phyloP scores from a whole-genome alignment of 1,284 basidiomycete species.

The Malassezia caprae region DNA sequence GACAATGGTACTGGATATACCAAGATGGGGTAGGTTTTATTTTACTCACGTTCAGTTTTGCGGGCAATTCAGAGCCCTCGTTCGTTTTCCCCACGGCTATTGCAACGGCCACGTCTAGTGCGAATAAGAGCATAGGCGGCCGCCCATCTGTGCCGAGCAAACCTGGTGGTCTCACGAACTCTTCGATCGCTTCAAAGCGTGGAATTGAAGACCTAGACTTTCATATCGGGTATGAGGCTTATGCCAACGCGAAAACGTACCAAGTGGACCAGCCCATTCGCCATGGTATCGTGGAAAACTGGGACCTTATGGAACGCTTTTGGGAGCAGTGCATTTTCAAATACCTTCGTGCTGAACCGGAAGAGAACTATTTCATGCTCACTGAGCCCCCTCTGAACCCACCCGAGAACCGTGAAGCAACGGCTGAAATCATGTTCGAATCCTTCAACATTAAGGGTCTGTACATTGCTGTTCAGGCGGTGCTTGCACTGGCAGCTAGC shows the following conservation, averaged over 20 bases:
- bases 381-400: slow-evolving; percentile 97
- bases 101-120: slow-evolving; percentile 37
- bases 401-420: slow-evolving; percentile 97
- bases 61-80: slow-evolving; percentile 95
- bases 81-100: slow-evolving; percentile 54
- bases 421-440: slow-evolving; percentile 99
- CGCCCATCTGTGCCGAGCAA: slow-evolving; percentile 68
- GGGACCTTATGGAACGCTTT: slow-evolving; percentile 99
- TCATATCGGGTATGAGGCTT: slow-evolving; percentile 95
- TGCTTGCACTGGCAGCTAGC: slow-evolving; percentile 93
- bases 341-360: slow-evolving; percentile 93
- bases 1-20: slow-evolving; percentile 97
- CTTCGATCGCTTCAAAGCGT: slow-evolving; percentile 66
- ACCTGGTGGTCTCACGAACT: slow-evolving; percentile 52
- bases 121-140: slow-evolving; percentile 47
- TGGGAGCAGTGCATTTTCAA: slow-evolving; percentile 99
- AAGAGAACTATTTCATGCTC: slow-evolving; percentile 95
- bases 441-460: slow-evolving; percentile 96
- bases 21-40: slow-evolving; percentile 77
- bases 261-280: slow-evolving; percentile 92
- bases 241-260: slow-evolving; percentile 83
- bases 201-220: slow-evolving; percentile 99
- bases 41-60: slow-evolving; percentile 59
- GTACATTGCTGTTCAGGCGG: slow-evolving; percentile 97
- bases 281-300: slow-evolving; percentile 97